Evolutionary conservation across 2,329 filamentous ascomycete species (phyloP).

Genomic region (Colletotrichum somersetense): DNA sequence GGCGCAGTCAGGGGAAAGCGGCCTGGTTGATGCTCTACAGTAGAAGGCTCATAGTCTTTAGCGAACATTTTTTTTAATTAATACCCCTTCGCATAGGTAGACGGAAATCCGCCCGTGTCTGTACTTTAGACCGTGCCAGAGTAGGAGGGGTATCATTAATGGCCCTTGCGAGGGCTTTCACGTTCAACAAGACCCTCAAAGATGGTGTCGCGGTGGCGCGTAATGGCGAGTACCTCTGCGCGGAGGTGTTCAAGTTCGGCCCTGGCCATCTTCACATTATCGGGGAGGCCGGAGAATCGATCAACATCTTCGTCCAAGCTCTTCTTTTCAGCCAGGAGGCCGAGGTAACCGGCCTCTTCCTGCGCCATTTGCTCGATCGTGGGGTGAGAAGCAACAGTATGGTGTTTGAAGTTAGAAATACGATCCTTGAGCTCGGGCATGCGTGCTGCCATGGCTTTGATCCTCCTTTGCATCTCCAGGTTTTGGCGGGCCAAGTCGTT

Average conservation of each 20-base stretch:
- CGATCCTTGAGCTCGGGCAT: constrained; percentile 75
- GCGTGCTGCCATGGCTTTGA: constrained; percentile 75
- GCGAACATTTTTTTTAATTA: constrained; percentile 20
- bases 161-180: constrained; percentile 65
- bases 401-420: constrained; percentile 56
- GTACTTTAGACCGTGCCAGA: constrained; percentile 9
- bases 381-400: constrained; percentile 53
- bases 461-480: constrained; percentile 77
- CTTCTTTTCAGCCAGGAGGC: constrained; percentile 68
- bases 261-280: constrained; percentile 76
- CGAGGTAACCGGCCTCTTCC: constrained; percentile 70
- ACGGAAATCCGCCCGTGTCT: constrained; percentile 12
- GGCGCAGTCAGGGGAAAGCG: constrained; percentile 77
- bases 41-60: constrained; percentile 46
- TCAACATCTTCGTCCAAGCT: constrained; percentile 72
- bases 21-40: constrained; percentile 45
- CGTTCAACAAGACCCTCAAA: constrained; percentile 80
- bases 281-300: constrained; percentile 79
- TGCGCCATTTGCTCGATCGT: constrained; percentile 69
- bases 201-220: constrained; percentile 74
- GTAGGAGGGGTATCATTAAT: constrained; percentile 44
- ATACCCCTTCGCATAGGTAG: constrained; percentile 28
- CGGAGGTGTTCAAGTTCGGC: constrained; percentile 77
- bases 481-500: constrained; percentile 76
- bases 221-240: constrained; percentile 71